A percentile compares a stretch with the other conserved stretches of the same genome.
These are phyloP conservation scores for Sphagnum magellanicum DNA, from an alignment of 228 moss, liverwort and hornwort genomes.

Conservation along the genomic window DNA sequence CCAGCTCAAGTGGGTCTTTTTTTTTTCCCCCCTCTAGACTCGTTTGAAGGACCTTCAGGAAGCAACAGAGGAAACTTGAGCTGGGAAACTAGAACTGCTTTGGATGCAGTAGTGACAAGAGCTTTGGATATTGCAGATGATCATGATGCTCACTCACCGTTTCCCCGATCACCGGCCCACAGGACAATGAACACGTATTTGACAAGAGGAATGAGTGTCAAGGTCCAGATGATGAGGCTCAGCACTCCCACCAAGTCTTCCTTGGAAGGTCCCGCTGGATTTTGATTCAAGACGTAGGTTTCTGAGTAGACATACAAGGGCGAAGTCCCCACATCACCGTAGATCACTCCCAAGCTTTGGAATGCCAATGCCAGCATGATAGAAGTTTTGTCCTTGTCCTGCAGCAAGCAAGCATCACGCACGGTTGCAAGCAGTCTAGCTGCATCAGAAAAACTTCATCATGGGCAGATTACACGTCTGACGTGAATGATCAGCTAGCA, in stretches of 20 bases:
- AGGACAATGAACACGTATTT: constrained; percentile 76
- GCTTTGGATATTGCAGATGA: too few species aligned
- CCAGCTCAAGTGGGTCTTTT: neutral
- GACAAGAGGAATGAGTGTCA: constrained; percentile 59
- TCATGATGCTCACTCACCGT: constrained; percentile 27
- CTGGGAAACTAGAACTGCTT: too few species aligned
- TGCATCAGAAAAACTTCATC: too few species aligned
- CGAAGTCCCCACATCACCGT: constrained; percentile 75
- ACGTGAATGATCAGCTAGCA: neutral
- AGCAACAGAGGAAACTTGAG: too few species aligned
- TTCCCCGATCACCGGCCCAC: constrained; percentile 64
- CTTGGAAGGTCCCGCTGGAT: constrained; percentile 27
- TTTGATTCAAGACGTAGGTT: constrained; percentile 25
- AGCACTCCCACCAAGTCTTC: constrained; percentile 55
- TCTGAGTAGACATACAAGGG: constrained; percentile 66
- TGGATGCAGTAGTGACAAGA: too few species aligned
- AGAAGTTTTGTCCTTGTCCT: constrained; percentile 17
- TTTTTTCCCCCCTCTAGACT: neutral
- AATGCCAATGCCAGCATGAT: constrained; percentile 49
- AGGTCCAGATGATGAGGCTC: constrained; percentile 66
- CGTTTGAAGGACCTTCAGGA: neutral
- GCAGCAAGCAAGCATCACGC: neutral
- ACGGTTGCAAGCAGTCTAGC: neutral
- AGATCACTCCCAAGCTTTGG: constrained; percentile 70
- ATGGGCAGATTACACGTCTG: too few species aligned